Conservation (phyloP, 306 rosid genomes). For the Medicago arabica region DNA sequence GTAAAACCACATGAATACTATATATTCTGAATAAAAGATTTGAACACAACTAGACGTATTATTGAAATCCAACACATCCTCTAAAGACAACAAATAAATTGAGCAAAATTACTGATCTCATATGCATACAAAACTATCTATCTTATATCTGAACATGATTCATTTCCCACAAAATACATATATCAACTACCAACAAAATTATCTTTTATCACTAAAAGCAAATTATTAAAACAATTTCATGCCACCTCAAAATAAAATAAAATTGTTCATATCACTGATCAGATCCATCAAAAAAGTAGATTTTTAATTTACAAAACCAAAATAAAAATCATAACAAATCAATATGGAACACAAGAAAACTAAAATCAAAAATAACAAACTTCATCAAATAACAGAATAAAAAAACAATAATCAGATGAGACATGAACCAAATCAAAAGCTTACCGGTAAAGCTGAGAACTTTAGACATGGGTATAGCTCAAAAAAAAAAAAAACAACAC, state of each 20-base stretch:
- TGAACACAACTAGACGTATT: constrained; percentile 5
- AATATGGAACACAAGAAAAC: not conserved
- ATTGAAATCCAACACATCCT: constrained; percentile 14
- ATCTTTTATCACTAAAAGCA: not conserved
- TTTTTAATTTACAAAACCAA: not conserved
- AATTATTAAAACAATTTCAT: not conserved
- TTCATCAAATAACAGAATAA: not conserved
- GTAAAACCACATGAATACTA: not conserved
- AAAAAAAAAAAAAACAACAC: constrained; percentile 56
- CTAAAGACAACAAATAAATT: too few relatives aligned
- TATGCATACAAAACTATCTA: constrained; percentile 22
- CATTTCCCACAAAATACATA: constrained; percentile 10
- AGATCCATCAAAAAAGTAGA: constrained; percentile 34
- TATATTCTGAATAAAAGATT: not conserved
- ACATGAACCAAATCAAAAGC: not conserved
- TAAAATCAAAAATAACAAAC: not conserved
- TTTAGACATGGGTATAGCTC: constrained; percentile 75
- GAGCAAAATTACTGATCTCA: constrained; percentile 33
- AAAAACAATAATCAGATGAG: constrained; percentile 13
- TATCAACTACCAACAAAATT: constrained; percentile 11
- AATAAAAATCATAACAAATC: not conserved
- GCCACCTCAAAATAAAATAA: not conserved
- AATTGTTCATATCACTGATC: constrained; percentile 21
- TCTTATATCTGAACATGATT: constrained; percentile 20
- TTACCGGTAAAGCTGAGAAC: constrained; percentile 82